A percentile compares a stretch with the other conserved stretches of the same genome.
These are phyloP conservation scores for Fusarium buxicola DNA, from an alignment of 2,329 filamentous ascomycete species.

Conservation along the genomic window DNA sequence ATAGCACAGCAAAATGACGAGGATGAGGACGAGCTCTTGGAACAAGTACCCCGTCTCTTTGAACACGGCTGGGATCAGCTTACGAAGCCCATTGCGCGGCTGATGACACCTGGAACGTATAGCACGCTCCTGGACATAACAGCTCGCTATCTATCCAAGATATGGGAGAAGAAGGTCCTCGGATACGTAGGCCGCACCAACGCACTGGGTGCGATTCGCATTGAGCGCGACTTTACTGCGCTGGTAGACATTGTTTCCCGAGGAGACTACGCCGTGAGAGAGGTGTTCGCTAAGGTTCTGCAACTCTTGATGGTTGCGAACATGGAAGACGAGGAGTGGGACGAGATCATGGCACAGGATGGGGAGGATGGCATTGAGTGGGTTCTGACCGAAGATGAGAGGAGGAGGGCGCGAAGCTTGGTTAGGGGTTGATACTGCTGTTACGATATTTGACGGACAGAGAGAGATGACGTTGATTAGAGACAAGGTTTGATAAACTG, in stretches of 20 bases:
- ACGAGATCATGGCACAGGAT: constrained; percentile 70
- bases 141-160: constrained; percentile 77
- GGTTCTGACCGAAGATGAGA: constrained; percentile 79
- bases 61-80: constrained; percentile 87
- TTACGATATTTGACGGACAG: constrained; percentile 18
- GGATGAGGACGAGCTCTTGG: constrained; percentile 65
- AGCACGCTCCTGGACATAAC: constrained; percentile 80
- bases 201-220: constrained; percentile 81
- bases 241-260: constrained; percentile 76
- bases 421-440: constrained; percentile 55
- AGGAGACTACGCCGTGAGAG: constrained; percentile 81
- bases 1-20: constrained; percentile 65
- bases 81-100: constrained; percentile 83
- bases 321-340: constrained; percentile 97
- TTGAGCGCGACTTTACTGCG: constrained; percentile 86
- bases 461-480: constrained; percentile 20
- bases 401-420: constrained; percentile 76
- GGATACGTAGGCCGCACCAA: constrained; percentile 83
- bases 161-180: constrained; percentile 90
- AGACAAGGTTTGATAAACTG: constrained; percentile 26
- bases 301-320: constrained; percentile 90
- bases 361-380: constrained; percentile 73
- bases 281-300: constrained; percentile 78
- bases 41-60: constrained; percentile 82
- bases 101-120: constrained; percentile 84